A percentile compares a stretch with the other conserved stretches of the same genome.
Evolutionary conservation across 176 grass and related monocot species (phyloP).

Genomic region (Tillandsia leiboldiana): DNA sequence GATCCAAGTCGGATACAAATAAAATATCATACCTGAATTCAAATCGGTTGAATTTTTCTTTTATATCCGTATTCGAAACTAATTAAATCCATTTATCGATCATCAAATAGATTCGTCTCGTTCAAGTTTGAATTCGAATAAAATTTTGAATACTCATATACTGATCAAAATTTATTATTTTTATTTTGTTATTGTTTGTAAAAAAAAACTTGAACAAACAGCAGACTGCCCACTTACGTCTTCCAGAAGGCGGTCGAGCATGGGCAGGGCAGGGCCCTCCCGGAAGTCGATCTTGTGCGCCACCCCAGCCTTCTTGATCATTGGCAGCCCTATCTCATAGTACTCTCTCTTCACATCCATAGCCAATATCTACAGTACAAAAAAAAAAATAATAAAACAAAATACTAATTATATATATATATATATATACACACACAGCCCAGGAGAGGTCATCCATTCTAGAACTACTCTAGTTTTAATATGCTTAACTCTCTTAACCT

Average conservation of each 20-base stretch:
- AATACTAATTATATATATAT: background rate
- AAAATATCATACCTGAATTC: no score
- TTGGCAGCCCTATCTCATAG: background rate
- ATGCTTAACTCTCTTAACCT: no score
- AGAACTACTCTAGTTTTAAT: no score
- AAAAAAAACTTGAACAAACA: no score
- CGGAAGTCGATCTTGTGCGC: slow-evolving; percentile 1
- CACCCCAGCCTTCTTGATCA: background rate
- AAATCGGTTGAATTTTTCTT: no score
- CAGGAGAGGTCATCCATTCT: no score
- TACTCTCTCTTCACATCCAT: background rate
- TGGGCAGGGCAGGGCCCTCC: background rate
- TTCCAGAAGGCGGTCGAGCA: background rate
- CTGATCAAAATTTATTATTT: background rate
- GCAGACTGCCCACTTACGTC: background rate
- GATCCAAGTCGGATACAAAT: no score
- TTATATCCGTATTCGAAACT: no score
- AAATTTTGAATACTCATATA: background rate
- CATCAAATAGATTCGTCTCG: no score
- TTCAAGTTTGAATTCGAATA: no score
- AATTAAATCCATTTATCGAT: no score
- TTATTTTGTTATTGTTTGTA: background rate
- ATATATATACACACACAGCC: no score
- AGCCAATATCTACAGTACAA: background rate
- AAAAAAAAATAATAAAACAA: background rate